Conservation (phyloP, 495 filamentous ascomycete genomes). For the Monascus purpureus region DNA sequence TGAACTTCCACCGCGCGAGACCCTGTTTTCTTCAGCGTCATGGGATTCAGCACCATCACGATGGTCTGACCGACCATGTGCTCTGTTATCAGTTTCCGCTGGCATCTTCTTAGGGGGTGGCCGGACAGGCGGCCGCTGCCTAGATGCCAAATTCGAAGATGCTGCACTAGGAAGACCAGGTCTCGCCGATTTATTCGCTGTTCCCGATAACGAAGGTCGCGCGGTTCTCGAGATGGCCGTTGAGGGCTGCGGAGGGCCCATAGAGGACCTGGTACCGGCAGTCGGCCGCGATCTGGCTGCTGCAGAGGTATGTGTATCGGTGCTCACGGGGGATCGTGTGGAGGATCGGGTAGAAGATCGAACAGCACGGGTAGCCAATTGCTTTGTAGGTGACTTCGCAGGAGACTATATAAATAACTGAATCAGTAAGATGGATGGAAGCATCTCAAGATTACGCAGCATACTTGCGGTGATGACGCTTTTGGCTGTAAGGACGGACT, state of each 20-base stretch:
- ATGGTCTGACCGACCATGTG: conserved; percentile 18
- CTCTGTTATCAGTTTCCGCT: conserved; percentile 14
- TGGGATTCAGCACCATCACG: conserved; percentile 14
- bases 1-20: conserved; percentile 8
- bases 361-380: conserved; percentile 39
- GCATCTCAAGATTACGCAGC: conserved; percentile 32
- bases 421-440: conserved; percentile 3
- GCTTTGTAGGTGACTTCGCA: conserved; percentile 69
- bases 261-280: conserved; percentile 43
- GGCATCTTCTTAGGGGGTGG: conserved; percentile 14
- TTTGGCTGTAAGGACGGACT: conserved; percentile 51
- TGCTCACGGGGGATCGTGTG: conserved; percentile 32
- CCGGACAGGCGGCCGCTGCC: conserved; percentile 24
- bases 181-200: conserved; percentile 19
- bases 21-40: conserved; percentile 13
- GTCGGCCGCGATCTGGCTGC: conserved; percentile 39
- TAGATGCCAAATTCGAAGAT: conserved; percentile 14
- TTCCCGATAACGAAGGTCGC: conserved; percentile 26
- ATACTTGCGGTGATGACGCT: conserved; percentile 26
- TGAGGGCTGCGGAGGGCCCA: conserved; percentile 45
- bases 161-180: conserved; percentile 17
- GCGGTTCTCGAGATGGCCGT: conserved; percentile 16
- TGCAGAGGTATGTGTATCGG: conserved; percentile 31
- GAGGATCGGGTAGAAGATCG: conserved; percentile 43
- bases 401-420: conserved; percentile 41